phyloP scores from a whole-genome alignment of 1,139 yeast species.

The Geotrichum australiense region DNA sequence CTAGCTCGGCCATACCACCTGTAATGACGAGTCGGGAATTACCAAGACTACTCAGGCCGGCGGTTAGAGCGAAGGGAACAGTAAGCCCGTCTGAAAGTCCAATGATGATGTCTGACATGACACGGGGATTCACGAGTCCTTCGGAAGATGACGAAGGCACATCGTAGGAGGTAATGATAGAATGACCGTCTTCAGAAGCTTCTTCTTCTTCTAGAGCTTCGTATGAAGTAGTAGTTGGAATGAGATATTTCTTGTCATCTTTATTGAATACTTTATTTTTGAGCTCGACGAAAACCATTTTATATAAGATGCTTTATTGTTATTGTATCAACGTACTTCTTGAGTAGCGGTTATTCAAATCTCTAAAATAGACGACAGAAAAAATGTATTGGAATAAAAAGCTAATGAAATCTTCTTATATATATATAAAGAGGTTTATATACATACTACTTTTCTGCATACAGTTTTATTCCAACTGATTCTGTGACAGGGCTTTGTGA shows the following conservation, averaged over 20 bases:
- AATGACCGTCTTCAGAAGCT: neutral
- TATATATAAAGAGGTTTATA: too few relatives aligned
- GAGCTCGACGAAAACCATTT: constrained; percentile 8
- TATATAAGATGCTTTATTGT: too few relatives aligned
- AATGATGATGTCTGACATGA: constrained; percentile 69
- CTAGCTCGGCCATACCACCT: constrained; percentile 82
- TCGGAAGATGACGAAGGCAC: constrained; percentile 15
- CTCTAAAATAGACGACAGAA: too few relatives aligned
- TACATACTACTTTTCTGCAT: too few relatives aligned
- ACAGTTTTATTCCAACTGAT: too few relatives aligned
- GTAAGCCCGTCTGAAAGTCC: constrained; percentile 82
- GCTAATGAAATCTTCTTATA: too few relatives aligned
- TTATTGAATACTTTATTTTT: constrained; percentile 7
- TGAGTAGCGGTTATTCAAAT: too few relatives aligned
- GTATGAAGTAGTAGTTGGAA: constrained; percentile 28
- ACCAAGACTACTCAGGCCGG: constrained; percentile 71
- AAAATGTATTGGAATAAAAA: too few relatives aligned
- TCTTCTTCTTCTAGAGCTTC: constrained; percentile 19
- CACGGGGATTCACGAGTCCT: constrained; percentile 42
- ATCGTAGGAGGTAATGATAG: constrained; percentile 16
- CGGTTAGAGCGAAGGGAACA: constrained; percentile 82
- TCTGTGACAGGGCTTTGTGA: too few relatives aligned
- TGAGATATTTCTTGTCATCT: constrained; percentile 23
- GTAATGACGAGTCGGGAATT: constrained; percentile 68
- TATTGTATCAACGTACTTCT: too few relatives aligned